These are phyloP conservation scores for Ganoderma sp. DNA, from an alignment of 1,284 basidiomycete species.

Conservation along the genomic window DNA sequence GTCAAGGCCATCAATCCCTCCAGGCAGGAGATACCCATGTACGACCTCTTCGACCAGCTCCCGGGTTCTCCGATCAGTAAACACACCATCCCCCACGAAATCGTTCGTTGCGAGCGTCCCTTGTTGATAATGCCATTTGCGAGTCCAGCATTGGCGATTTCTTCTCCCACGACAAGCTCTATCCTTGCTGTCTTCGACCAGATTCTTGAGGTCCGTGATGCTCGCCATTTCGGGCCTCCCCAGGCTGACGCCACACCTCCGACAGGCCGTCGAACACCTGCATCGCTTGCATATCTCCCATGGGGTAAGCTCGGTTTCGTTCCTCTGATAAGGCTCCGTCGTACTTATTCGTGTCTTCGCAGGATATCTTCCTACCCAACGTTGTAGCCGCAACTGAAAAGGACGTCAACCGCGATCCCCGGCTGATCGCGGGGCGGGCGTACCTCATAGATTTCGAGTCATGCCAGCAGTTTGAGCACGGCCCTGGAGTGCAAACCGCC, in stretches of 20 bases:
- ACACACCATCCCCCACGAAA: neutral
- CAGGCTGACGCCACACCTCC: neutral
- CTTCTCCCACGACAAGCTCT: too few species aligned
- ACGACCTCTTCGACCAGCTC: neutral
- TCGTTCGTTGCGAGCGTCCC: neutral
- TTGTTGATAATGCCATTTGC: neutral
- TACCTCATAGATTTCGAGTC: neutral
- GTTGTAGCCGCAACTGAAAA: conserved; percentile 1
- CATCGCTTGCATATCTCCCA: conserved; percentile 4
- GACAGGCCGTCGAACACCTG: neutral
- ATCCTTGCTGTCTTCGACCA: neutral
- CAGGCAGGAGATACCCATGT: neutral
- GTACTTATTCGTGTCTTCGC: too few species aligned
- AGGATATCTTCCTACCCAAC: conserved; percentile 27
- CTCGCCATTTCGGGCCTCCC: too few species aligned
- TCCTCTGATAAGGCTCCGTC: too few species aligned
- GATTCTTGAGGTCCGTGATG: neutral
- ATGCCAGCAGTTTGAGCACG: neutral
- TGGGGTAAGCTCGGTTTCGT: neutral
- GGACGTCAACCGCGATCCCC: neutral
- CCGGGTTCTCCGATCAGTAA: neutral
- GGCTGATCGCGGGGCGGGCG: neutral
- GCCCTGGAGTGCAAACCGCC: neutral
- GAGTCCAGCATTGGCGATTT: neutral
- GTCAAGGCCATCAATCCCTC: neutral